Conservation (phyloP, 257 asterid genomes). For the Sherardia arvensis region DNA sequence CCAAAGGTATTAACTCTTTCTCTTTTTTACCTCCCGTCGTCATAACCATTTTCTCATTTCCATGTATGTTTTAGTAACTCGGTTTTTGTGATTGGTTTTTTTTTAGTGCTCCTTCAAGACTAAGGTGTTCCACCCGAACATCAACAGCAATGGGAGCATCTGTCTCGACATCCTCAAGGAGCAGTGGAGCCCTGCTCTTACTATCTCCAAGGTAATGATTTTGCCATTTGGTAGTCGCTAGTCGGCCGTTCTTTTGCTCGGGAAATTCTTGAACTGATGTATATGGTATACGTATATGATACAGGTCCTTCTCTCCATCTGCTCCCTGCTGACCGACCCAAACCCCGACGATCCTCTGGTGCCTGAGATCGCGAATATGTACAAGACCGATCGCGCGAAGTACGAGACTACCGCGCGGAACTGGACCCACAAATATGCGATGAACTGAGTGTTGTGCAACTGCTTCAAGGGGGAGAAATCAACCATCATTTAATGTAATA, state of each 20-base stretch:
- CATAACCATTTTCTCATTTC: neutral
- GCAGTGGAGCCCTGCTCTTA: conserved; percentile 50
- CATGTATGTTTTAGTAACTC: neutral
- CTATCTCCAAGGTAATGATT: conserved; percentile 34
- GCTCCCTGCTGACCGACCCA: conserved; percentile 81
- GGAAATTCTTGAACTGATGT: neutral
- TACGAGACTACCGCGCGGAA: conserved; percentile 68
- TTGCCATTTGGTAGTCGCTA: neutral
- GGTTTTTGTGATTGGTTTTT: neutral
- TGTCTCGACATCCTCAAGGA: conserved; percentile 46
- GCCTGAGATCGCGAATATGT: conserved; percentile 74
- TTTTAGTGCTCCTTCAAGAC: conserved; percentile 40
- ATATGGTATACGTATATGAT: no score
- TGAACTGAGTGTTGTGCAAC: conserved; percentile 17
- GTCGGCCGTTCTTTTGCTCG: neutral
- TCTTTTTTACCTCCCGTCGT: no score
- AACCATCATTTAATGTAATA: conserved; percentile 12
- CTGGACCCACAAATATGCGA: conserved; percentile 82
- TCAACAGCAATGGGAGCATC: conserved; percentile 40
- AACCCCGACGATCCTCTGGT: conserved; percentile 82
- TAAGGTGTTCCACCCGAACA: conserved; percentile 39
- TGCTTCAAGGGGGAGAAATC: neutral
- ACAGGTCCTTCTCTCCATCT: conserved; percentile 70
- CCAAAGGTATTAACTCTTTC: no score
- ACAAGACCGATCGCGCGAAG: conserved; percentile 60